phyloP scores from a whole-genome alignment of 495 filamentous ascomycete species.

The Parmelia sp. region DNA sequence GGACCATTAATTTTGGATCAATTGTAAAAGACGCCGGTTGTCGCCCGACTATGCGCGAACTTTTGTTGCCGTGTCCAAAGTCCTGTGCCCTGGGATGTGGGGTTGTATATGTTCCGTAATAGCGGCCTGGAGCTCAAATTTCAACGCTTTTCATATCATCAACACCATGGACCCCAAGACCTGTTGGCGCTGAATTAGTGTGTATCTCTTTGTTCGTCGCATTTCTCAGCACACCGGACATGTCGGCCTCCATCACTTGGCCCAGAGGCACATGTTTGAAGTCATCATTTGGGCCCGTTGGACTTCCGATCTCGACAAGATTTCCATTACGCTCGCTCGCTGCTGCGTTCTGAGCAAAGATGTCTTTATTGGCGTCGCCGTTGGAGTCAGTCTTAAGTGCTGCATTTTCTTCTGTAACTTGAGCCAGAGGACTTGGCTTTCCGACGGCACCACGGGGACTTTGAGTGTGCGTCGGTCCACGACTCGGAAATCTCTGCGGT shows the following conservation, averaged over 20 bases:
- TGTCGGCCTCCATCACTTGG: conserved; percentile 14
- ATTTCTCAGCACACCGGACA: conserved; percentile 13
- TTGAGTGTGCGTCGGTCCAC: conserved; percentile 34
- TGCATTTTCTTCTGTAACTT: conserved; percentile 45
- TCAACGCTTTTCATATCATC: conserved; percentile 54
- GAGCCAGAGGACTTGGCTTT: conserved; percentile 49
- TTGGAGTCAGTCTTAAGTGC: conserved; percentile 36
- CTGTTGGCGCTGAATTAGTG: conserved; percentile 27
- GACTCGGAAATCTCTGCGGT: conserved; percentile 46
- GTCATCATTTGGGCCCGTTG: conserved; percentile 23
- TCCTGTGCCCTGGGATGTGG: neutral
- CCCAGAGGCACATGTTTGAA: conserved; percentile 15
- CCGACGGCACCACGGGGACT: conserved; percentile 46
- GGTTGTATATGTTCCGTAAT: neutral
- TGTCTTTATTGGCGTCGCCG: conserved; percentile 32
- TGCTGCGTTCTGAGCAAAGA: conserved; percentile 28
- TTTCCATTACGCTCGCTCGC: conserved; percentile 34
- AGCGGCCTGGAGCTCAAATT: conserved; percentile 33
- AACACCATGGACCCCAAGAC: conserved; percentile 28
- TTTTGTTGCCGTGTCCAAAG: conserved; percentile 7
- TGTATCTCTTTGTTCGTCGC: conserved; percentile 24
- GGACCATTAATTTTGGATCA: neutral
- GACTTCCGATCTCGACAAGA: conserved; percentile 43
- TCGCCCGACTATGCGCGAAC: neutral
- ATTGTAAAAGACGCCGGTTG: neutral